Percentiles rank a stretch among this genome's conserved stretches.
Evolutionary conservation across 306 rosid genomes (phyloP).

Genomic region (Lupinus albus): DNA sequence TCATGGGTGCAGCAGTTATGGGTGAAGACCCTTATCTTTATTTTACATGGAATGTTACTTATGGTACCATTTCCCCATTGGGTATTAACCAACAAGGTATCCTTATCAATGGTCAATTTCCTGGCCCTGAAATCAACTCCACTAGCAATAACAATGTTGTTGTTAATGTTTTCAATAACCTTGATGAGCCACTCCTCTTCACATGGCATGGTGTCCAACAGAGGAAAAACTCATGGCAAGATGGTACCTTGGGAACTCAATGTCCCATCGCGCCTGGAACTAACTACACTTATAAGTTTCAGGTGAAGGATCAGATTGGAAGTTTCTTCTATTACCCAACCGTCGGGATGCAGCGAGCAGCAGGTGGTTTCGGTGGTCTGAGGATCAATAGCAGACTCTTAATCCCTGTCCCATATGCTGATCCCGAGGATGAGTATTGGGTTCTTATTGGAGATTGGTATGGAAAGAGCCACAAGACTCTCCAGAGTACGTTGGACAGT

Average conservation of each 20-base stretch:
- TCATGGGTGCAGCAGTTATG: constrained; percentile 40
- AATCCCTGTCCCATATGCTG: constrained; percentile 83
- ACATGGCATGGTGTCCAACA: constrained; percentile 83
- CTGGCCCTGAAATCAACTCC: constrained; percentile 74
- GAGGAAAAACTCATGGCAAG: constrained; percentile 87
- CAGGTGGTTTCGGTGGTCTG: constrained; percentile 74
- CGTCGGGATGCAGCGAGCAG: constrained; percentile 56
- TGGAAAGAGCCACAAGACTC: constrained; percentile 57
- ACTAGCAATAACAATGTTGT: constrained; percentile 78
- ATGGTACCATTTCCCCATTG: constrained; percentile 72
- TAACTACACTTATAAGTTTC: constrained; percentile 77
- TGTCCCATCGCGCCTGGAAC: constrained; percentile 76
- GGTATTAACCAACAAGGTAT: constrained; percentile 77
- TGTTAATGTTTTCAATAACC: constrained; percentile 67
- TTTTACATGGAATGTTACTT: constrained; percentile 76
- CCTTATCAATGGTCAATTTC: constrained; percentile 75
- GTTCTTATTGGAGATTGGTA: constrained; percentile 78
- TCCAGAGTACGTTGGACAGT: constrained; percentile 51
- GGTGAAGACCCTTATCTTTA: constrained; percentile 71
- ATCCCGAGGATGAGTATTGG: constrained; percentile 77
- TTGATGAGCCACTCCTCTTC: constrained; percentile 78
- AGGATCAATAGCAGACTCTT: constrained; percentile 63
- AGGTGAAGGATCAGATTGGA: constrained; percentile 90
- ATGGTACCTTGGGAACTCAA: constrained; percentile 66
- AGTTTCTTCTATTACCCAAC: constrained; percentile 68